Evolutionary conservation across 768 basidiomycete species (phyloP), one percentile per base, ranked within the genome.

Genomic region (Amanita rimosa): DNA sequence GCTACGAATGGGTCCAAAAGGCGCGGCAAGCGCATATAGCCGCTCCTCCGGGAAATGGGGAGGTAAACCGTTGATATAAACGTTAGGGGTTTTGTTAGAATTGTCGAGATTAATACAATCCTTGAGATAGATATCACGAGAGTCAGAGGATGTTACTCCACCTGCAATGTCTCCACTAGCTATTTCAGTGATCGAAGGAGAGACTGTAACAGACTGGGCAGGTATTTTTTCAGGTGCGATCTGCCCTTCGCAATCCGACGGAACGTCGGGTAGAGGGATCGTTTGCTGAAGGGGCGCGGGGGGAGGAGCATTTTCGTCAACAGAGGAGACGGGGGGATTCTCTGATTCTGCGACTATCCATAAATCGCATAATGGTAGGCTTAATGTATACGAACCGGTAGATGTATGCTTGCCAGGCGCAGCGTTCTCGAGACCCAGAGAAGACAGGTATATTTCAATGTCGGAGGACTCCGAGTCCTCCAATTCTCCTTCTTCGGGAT

Each of bases 41-140:
- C 87, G 76, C 52, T 87, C 86, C 57, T 90, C 88, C 0, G 85
- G 80, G 57, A 77, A 90, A 64, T 88, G 79, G 4, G 87, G 83
- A 2, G 86, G 87, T 13, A 92, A 74, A 10, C 88, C 88, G 57
- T 91, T 91, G 66, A 91, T 89, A 60, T 91, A 91, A 0, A 91
- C 83, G 56, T 91, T 91, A 0, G 88, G 85, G 1, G 84, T 79
- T 59, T 72, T 75, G 47, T 64, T 56, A 0, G 53, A 24, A 13
- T 50, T 53, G 35, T 46, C 33, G 40, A 48, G 46, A 46, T 55
- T 45, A 16, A 57, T 38, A 11, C 41, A 38, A n/a, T 45, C 45
- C 8, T 49, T 24, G 21, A 37, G 14, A 11, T 41, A 19, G 31
- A 47, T 39, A 27, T 51, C 50, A 6, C 40, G 45, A n/a, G 44